A percentile compares a stretch with the other conserved stretches of the same genome.
Conservation (phyloP, 2,329 filamentous ascomycete genomes). For the Aspergillus brasiliensis region DNA sequence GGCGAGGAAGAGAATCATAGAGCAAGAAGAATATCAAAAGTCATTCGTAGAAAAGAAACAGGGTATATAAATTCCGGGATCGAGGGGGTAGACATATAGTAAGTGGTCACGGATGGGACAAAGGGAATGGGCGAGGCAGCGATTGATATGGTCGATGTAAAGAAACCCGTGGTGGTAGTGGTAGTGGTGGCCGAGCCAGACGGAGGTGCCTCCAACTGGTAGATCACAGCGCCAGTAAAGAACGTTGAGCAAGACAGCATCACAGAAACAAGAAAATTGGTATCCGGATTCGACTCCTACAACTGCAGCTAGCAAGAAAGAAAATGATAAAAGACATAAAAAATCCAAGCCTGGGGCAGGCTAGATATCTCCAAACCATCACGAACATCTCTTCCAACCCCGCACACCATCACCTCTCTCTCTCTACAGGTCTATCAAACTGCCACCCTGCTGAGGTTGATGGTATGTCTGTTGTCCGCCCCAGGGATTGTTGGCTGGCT, state of each 20-base stretch:
- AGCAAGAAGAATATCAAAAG: too few relatives aligned
- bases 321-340: slow-evolving; percentile 9
- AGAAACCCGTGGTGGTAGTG: too few relatives aligned
- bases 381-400: not conserved
- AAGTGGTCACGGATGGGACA: too few relatives aligned
- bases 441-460: slow-evolving; percentile 53
- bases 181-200: too few relatives aligned
- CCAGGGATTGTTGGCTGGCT: slow-evolving; percentile 58
- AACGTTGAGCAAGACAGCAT: not conserved
- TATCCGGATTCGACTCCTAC: slow-evolving; percentile 18
- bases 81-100: too few relatives aligned
- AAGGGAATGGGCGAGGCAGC: too few relatives aligned
- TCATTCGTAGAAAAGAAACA: too few relatives aligned
- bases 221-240: not conserved
- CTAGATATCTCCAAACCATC: slow-evolving; percentile 4
- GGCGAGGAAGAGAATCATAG: too few relatives aligned
- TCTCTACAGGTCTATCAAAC: slow-evolving; percentile 62
- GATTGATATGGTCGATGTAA: too few relatives aligned
- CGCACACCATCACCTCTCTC: not conserved
- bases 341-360: slow-evolving; percentile 4
- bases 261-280: slow-evolving; percentile 14
- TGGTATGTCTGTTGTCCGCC: slow-evolving; percentile 51
- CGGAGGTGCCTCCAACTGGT: too few relatives aligned
- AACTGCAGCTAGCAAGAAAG: slow-evolving; percentile 13
- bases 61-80: too few relatives aligned